Evolutionary conservation across 495 filamentous ascomycete genomes (phyloP).

Genomic region (Talaromyces liani): DNA sequence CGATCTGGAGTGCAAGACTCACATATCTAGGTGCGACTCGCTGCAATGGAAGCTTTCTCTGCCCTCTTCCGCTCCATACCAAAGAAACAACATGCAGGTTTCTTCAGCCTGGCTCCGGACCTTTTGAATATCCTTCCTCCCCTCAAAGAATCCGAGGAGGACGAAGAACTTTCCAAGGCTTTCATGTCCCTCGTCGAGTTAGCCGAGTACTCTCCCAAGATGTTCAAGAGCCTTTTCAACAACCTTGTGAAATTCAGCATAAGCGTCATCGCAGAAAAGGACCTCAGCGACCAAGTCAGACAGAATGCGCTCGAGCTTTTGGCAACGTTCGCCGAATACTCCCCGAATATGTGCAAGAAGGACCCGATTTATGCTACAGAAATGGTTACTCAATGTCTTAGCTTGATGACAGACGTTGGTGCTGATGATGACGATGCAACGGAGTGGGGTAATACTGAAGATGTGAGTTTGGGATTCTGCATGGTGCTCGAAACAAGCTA

Average conservation of each 20-base stretch:
- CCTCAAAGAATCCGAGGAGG: slow-evolving; percentile 81
- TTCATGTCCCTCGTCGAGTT: slow-evolving; percentile 88
- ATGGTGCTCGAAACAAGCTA: slow-evolving; percentile 9
- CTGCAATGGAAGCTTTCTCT: slow-evolving; percentile 94
- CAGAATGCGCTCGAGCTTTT: slow-evolving; percentile 96
- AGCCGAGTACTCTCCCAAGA: slow-evolving; percentile 82
- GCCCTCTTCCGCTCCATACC: slow-evolving; percentile 85
- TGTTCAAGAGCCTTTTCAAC: slow-evolving; percentile 91
- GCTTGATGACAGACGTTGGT: slow-evolving; percentile 98
- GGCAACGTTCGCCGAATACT: slow-evolving; percentile 96
- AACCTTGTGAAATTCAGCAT: slow-evolving; percentile 88
- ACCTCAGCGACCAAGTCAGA: slow-evolving; percentile 77
- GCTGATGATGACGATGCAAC: slow-evolving; percentile 88
- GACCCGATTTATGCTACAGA: slow-evolving; percentile 81
- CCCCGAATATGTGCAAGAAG: slow-evolving; percentile 88
- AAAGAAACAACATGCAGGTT: slow-evolving; percentile 82
- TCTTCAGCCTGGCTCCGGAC: slow-evolving; percentile 76
- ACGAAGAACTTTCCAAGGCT: slow-evolving; percentile 81
- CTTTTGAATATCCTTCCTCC: slow-evolving; percentile 89
- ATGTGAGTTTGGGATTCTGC: slow-evolving; percentile 47
- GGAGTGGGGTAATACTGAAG: slow-evolving; percentile 90
- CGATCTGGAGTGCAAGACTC: not conserved
- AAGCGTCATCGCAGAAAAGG: slow-evolving; percentile 90
- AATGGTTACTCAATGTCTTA: slow-evolving; percentile 98
- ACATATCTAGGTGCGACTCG: slow-evolving; percentile 61